These are phyloP conservation scores for Sporothrix humicola DNA, from an alignment of 2,329 filamentous ascomycete species.

Conservation along the genomic window DNA sequence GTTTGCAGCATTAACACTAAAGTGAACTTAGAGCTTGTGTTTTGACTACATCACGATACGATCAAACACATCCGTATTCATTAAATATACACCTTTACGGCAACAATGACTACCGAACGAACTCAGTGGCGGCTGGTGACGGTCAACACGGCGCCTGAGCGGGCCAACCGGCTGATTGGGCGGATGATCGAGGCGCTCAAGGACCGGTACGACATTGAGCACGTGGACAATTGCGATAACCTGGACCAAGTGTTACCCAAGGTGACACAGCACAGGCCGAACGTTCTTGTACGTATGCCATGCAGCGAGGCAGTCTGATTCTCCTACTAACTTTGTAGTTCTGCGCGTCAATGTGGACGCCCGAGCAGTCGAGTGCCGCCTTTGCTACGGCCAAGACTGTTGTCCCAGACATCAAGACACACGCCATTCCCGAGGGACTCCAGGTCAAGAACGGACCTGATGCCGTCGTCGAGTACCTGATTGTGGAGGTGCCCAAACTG, in stretches of 20 bases:
- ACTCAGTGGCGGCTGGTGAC: slow-evolving; percentile 58
- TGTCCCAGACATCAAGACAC: slow-evolving; percentile 6
- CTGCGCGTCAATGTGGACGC: slow-evolving; percentile 7
- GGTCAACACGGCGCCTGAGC: slow-evolving; percentile 70
- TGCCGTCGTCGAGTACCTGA: background rate
- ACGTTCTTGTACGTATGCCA: background rate
- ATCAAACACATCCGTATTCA: no score
- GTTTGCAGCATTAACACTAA: background rate
- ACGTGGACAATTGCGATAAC: slow-evolving; percentile 65
- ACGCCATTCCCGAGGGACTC: background rate
- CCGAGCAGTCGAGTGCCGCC: background rate
- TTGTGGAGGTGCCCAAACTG: background rate
- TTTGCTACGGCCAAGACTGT: background rate
- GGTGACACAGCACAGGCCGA: slow-evolving; percentile 8
- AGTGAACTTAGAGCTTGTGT: no score
- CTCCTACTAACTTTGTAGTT: background rate
- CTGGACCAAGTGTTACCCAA: background rate
- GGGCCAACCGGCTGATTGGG: slow-evolving; percentile 67
- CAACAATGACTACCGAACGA: background rate
- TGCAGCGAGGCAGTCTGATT: no score
- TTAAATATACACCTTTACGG: no score
- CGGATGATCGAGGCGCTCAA: slow-evolving; percentile 65
- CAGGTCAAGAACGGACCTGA: slow-evolving; percentile 1
- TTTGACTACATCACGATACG: no score
- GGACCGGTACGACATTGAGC: slow-evolving; percentile 66